phyloP scores from a whole-genome alignment of 2,329 filamentous ascomycete genomes.

The Penicillium sp. region DNA sequence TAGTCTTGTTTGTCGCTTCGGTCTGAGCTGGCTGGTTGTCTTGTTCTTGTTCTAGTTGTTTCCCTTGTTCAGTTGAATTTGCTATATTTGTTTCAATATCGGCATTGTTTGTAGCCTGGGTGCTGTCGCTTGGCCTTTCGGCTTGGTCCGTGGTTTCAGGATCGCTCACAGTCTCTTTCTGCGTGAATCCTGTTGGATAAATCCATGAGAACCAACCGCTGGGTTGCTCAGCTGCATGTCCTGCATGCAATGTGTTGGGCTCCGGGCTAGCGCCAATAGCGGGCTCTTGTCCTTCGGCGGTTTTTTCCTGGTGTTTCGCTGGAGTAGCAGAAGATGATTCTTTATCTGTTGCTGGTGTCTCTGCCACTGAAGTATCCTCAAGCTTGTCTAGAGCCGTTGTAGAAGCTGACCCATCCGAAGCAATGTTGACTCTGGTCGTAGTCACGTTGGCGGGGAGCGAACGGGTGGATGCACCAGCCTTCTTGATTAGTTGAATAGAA shows the following conservation, averaged over 20 bases:
- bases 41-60: conserved; percentile 9
- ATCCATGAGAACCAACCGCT: conserved; percentile 43
- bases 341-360: conserved; percentile 18
- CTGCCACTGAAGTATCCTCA: conserved; percentile 13
- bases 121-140: conserved; percentile 7
- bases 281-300: conserved; percentile 19
- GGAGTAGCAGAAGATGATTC: conserved; percentile 15
- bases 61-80: neutral
- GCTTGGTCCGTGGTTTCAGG: conserved; percentile 16
- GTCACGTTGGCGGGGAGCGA: conserved; percentile 48
- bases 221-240: conserved; percentile 20
- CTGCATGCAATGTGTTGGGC: conserved; percentile 13
- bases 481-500: conserved; percentile 46
- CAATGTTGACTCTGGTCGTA: conserved; percentile 48
- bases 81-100: neutral
- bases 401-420: conserved; percentile 41
- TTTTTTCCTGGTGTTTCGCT: conserved; percentile 14
- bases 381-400: conserved; percentile 25
- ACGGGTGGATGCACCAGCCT: conserved; percentile 41
- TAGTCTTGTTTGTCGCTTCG: conserved; percentile 2
- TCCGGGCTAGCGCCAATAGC: conserved; percentile 9
- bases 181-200: conserved; percentile 25
- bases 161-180: conserved; percentile 7
- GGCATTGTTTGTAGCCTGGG: conserved; percentile 7
- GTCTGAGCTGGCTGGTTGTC: conserved; percentile 5